Base-by-base conservation (phyloP, 345 rosid species). In the Gossypioides kirkii region DNA sequence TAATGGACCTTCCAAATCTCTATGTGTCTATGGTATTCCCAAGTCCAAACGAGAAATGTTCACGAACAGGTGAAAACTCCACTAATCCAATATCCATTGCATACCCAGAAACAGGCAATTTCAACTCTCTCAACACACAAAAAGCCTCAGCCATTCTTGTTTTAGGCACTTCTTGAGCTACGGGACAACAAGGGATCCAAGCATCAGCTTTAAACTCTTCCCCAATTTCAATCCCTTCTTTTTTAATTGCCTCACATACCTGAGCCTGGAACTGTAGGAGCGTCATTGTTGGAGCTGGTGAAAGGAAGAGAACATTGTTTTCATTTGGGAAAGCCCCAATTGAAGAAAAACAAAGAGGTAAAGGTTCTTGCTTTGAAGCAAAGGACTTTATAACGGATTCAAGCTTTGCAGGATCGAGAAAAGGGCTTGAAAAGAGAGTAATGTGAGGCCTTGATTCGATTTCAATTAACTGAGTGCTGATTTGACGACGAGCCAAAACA, bases 401-500 rank as follows among this genome's bases (percentile, higher is more conserved):
- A 72, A 95, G 88, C 78, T 82, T 89, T 14, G 86, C 11, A 6
- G 93, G 86, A 23, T 91, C 98, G 53, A 86, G 38, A 73, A 67
- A 61, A 3, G 89, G 72, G 73, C 81, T 76, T 0, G 98, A 88
- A 80, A 90, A 86, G 18, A 95, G 90, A 63, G 98, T 92, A 80
- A 95, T 87, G 80, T 89, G 96, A 1, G 99, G 99, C 10, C 99
- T 92, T 32, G 99, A 93, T 84, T 91, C 96, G 80, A 91, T 92
- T 83, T 83, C 96, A 74, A 95, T 92, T 75, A 95, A 84, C 32
- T 92, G 94, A 52, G 93, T 87, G 72, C 98, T 92, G 85, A 92
- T 91, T 82, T 95, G 98, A 47, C 98, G 99, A 67, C 97, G 97
- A 58, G 99, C 99, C 60, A 95, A 85, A 70, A 92, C 98, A 78